A percentile compares a stretch with the other conserved stretches of the same genome.
These are phyloP conservation scores for Mycena chlorophos DNA, from an alignment of 768 basidiomycete genomes.

Conservation along the genomic window DNA sequence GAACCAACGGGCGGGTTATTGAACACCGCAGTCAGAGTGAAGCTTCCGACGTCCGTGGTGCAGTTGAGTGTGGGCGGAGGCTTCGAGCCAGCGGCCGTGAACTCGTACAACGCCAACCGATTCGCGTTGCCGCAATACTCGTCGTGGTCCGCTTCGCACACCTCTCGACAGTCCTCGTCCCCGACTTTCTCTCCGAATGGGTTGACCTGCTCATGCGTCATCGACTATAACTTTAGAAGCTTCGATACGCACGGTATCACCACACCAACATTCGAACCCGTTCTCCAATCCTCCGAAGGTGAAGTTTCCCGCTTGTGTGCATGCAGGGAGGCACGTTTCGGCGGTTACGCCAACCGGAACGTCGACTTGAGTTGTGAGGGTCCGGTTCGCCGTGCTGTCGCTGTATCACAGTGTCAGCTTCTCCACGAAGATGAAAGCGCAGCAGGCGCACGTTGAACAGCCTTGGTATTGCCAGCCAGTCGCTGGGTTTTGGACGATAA, in stretches of 20 bases:
- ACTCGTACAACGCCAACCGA: slow-evolving; percentile 39
- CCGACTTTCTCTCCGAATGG: slow-evolving; percentile 38
- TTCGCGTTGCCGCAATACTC: slow-evolving; percentile 44
- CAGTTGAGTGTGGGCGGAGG: slow-evolving; percentile 30
- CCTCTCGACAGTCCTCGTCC: slow-evolving; percentile 41
- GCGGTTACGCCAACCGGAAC: slow-evolving; percentile 48
- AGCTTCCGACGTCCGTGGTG: slow-evolving; percentile 34
- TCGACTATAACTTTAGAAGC: background rate
- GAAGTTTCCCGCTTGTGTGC: slow-evolving; percentile 42
- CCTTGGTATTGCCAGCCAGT: slow-evolving; percentile 59
- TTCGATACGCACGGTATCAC: background rate
- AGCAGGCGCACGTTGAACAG: slow-evolving; percentile 55
- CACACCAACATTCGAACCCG: slow-evolving; percentile 48
- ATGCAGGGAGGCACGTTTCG: slow-evolving; percentile 50
- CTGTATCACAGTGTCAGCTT: slow-evolving; percentile 23
- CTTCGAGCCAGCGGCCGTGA: slow-evolving; percentile 28
- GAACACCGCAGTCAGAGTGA: slow-evolving; percentile 38
- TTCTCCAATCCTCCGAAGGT: slow-evolving; percentile 47
- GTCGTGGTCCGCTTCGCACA: slow-evolving; percentile 38
- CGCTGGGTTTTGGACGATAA: slow-evolving; percentile 46
- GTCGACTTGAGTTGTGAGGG: slow-evolving; percentile 35
- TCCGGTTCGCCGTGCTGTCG: slow-evolving; percentile 35
- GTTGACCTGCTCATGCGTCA: slow-evolving; percentile 41
- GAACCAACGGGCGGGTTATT: slow-evolving; percentile 35
- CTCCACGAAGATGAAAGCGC: background rate